A percentile compares a stretch with the other conserved stretches of the same genome.
Conservation (phyloP, 257 asterid species). For the Penstemon davidsonii region DNA sequence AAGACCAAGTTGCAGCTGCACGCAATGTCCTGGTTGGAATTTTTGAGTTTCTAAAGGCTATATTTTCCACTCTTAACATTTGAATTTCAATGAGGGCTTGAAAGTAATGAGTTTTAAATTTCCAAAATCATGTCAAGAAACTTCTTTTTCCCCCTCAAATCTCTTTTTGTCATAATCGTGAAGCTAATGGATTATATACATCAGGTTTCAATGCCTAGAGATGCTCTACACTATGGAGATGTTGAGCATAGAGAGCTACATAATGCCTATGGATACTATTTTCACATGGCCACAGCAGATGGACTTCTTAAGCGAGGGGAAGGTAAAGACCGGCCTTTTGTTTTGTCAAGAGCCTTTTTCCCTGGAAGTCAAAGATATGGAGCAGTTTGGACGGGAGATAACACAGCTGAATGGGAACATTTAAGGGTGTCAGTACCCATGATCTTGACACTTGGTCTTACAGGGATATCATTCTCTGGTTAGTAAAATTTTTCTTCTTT, state of each 20-base stretch:
- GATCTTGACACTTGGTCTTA: slow-evolving; percentile 88
- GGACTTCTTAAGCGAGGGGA: slow-evolving; percentile 86
- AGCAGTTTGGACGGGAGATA: slow-evolving; percentile 98
- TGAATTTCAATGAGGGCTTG: neutral
- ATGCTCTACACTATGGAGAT: slow-evolving; percentile 84
- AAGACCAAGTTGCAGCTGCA: too few species aligned
- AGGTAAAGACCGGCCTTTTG: slow-evolving; percentile 91
- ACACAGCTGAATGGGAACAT: slow-evolving; percentile 97
- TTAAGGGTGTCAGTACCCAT: slow-evolving; percentile 89
- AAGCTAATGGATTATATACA: neutral
- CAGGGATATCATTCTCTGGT: slow-evolving; percentile 92
- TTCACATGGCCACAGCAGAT: slow-evolving; percentile 93
- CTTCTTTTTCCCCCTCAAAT: neutral
- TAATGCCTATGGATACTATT: slow-evolving; percentile 93
- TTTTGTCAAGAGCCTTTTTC: slow-evolving; percentile 88
- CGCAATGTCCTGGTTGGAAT: too few species aligned
- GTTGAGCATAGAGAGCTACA: slow-evolving; percentile 93
- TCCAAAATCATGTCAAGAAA: neutral
- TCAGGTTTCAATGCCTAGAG: slow-evolving; percentile 95
- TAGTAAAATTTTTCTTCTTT: slow-evolving; percentile 31
- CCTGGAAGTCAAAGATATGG: slow-evolving; percentile 96
- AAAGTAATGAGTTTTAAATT: neutral
- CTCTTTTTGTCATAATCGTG: neutral
- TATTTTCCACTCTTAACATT: neutral
- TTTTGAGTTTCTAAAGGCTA: neutral